Conservation (phyloP, 163 green algal genomes). For the Trebouxiophyceae sp. region DNA sequence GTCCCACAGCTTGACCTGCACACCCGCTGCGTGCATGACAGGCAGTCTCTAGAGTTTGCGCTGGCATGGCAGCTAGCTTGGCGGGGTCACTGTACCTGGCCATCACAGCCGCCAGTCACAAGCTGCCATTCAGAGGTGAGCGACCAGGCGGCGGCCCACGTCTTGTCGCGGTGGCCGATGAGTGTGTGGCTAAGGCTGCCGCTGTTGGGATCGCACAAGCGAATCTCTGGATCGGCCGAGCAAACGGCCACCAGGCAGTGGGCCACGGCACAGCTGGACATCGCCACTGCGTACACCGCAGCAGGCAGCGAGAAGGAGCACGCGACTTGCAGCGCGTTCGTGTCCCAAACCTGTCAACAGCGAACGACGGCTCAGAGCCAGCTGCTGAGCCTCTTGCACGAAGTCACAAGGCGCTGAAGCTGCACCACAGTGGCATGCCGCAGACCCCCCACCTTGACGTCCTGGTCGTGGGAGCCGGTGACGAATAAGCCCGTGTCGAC, state of each 20-base stretch:
- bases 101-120: constrained; percentile 44
- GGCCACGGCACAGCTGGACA: constrained; percentile 44
- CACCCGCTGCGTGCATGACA: too few relatives aligned
- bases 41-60: too few relatives aligned
- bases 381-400: too few relatives aligned
- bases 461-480: constrained; percentile 59
- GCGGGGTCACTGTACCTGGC: constrained; percentile 13
- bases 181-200: constrained; percentile 70
- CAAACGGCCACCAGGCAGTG: constrained; percentile 61
- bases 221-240: constrained; percentile 33
- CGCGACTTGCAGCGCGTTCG: constrained; percentile 53
- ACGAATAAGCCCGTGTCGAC: constrained; percentile 83
- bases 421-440: too few relatives aligned
- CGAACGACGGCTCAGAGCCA: too few relatives aligned
- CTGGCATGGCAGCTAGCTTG: not conserved
- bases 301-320: constrained; percentile 41
- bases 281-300: constrained; percentile 49
- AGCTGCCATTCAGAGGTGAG: constrained; percentile 58
- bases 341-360: constrained; percentile 79
- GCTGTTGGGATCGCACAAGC: constrained; percentile 64
- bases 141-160: constrained; percentile 67
- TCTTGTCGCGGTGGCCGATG: constrained; percentile 48
- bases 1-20: constrained; percentile 73
- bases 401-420: too few relatives aligned
- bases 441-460: constrained; percentile 46